Evolutionary conservation across 2,329 filamentous ascomycete species (phyloP).

Genomic region (Cytospora leucostoma): DNA sequence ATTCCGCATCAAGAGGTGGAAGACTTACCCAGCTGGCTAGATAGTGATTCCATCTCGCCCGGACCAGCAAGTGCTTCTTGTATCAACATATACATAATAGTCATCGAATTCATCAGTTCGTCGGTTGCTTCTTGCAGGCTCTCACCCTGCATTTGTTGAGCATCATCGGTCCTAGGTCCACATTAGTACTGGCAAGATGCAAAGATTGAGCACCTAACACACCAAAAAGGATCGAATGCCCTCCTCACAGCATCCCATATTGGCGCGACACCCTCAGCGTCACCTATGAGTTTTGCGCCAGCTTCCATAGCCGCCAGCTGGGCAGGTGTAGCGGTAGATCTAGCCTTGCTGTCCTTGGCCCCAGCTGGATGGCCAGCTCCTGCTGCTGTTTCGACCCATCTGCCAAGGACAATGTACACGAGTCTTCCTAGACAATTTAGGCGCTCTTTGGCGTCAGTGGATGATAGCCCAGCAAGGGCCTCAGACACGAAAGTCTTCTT

Average conservation of each 20-base stretch:
- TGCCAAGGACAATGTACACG: slow-evolving; percentile 65
- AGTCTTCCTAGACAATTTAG: slow-evolving; percentile 58
- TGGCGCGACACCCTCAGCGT: slow-evolving; percentile 51
- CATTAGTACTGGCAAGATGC: neutral
- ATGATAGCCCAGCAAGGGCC: slow-evolving; percentile 49
- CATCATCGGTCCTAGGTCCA: slow-evolving; percentile 48
- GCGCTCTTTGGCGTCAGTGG: slow-evolving; percentile 47
- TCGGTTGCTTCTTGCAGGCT: slow-evolving; percentile 57
- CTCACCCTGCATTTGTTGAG: slow-evolving; percentile 41
- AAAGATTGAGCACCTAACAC: slow-evolving; percentile 30
- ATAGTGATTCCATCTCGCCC: slow-evolving; percentile 48
- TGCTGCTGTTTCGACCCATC: slow-evolving; percentile 70
- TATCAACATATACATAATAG: slow-evolving; percentile 61
- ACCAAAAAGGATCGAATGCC: slow-evolving; percentile 57
- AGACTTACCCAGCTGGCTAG: slow-evolving; percentile 53
- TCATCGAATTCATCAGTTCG: slow-evolving; percentile 64
- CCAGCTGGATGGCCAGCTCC: slow-evolving; percentile 40
- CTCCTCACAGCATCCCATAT: slow-evolving; percentile 54
- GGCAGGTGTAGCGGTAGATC: slow-evolving; percentile 53
- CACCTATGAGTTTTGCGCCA: slow-evolving; percentile 53
- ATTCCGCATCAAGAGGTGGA: slow-evolving; percentile 2
- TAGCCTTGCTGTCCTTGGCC: slow-evolving; percentile 42
- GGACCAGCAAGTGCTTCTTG: slow-evolving; percentile 58
- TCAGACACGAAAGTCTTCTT: slow-evolving; percentile 59
- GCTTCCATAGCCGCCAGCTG: slow-evolving; percentile 63